Conservation (phyloP, 768 basidiomycete genomes). For the Mycena leptocephala region DNA sequence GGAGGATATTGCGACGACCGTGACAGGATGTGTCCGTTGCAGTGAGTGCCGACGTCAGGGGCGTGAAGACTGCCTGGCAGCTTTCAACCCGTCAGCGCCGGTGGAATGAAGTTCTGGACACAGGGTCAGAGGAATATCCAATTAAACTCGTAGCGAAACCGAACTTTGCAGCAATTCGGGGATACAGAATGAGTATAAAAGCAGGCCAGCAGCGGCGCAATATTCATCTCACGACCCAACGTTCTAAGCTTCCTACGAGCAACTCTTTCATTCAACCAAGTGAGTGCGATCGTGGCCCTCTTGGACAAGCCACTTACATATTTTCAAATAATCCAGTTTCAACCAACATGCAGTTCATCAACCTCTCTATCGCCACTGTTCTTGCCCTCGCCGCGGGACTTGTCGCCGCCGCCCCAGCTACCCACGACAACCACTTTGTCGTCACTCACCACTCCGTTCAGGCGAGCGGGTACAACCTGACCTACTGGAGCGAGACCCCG, state of each 20-base stretch:
- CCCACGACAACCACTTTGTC: not conserved
- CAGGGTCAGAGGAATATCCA: no score
- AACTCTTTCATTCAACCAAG: not conserved
- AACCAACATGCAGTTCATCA: constrained; percentile 1
- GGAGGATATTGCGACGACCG: no score
- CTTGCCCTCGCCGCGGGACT: not conserved
- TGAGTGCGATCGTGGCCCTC: not conserved
- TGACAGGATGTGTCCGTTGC: no score
- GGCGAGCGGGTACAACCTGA: not conserved
- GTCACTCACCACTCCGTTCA: not conserved
- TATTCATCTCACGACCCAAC: not conserved
- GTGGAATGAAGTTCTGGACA: no score
- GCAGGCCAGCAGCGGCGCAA: not conserved
- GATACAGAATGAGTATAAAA: not conserved
- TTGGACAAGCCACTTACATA: not conserved
- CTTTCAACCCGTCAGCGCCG: no score
- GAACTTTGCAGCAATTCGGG: no score
- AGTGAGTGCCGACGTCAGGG: no score
- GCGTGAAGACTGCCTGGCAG: no score
- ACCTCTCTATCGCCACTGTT: not conserved
- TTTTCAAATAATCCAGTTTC: not conserved
- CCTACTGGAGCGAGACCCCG: not conserved
- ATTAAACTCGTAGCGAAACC: no score
- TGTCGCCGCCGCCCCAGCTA: not conserved
- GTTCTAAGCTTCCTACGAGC: not conserved